These are phyloP conservation scores for Polygonum maritimum DNA, from an alignment of 148 eudicot genomes.

Conservation along the genomic window DNA sequence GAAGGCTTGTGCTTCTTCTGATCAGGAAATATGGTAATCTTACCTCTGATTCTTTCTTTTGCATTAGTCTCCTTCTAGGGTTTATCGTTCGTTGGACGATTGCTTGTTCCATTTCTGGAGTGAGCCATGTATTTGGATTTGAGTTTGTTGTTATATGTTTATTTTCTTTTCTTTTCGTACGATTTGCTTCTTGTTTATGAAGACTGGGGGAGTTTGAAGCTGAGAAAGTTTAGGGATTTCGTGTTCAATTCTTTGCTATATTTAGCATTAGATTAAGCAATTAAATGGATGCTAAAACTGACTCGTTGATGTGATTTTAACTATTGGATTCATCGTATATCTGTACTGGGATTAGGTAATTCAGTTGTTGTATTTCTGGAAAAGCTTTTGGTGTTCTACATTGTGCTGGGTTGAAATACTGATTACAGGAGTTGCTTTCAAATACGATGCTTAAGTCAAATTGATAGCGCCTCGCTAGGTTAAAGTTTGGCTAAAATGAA, in stretches of 20 bases:
- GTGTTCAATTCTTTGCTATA: neutral
- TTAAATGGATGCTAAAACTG: neutral
- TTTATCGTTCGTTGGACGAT: neutral
- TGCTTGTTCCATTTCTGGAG: neutral
- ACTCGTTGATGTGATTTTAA: neutral
- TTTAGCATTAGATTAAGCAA: neutral
- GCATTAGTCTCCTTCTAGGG: neutral
- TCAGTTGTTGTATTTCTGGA: neutral
- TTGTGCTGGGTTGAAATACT: constrained; percentile 17
- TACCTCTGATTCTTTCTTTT: neutral
- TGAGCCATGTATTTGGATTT: neutral
- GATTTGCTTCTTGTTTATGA: neutral
- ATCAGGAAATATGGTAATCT: neutral
- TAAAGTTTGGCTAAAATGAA: no score
- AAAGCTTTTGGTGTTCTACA: neutral
- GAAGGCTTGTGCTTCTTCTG: no score
- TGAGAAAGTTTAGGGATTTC: neutral
- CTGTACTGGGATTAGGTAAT: neutral
- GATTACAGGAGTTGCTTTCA: constrained; percentile 16
- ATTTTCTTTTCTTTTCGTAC: no score
- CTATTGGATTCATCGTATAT: neutral
- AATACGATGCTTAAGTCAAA: constrained; percentile 7
- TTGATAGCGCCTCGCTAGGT: no score
- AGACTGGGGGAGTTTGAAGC: neutral
- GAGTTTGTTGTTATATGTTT: neutral